Percentiles rank a stretch among this genome's conserved stretches.
These are phyloP conservation scores for Aspergillus japonicus DNA, from an alignment of 2,329 filamentous ascomycete genomes.

Conservation along the genomic window DNA sequence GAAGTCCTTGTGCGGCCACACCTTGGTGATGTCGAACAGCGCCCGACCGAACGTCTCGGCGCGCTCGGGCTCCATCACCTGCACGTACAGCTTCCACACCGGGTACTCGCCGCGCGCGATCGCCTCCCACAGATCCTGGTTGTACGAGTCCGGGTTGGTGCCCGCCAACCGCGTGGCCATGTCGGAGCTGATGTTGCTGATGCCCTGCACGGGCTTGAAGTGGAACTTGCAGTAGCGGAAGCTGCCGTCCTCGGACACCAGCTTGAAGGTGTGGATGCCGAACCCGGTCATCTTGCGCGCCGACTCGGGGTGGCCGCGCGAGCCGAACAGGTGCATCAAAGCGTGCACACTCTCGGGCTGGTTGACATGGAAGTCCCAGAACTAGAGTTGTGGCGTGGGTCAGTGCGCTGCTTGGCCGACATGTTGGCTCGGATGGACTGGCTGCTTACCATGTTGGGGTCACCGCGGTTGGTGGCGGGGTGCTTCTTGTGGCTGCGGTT, in stretches of 20 bases:
- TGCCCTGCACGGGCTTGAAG: constrained; percentile 57
- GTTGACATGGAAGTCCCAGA: constrained; percentile 60
- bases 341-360: constrained; percentile 61
- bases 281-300: constrained; percentile 56
- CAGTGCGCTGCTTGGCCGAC: neutral
- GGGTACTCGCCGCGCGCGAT: constrained; percentile 60
- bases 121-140: constrained; percentile 60
- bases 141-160: constrained; percentile 58
- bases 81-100: constrained; percentile 56
- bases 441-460: constrained; percentile 54
- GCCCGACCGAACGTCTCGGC: constrained; percentile 50
- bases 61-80: constrained; percentile 55
- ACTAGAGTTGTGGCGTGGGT: constrained; percentile 32
- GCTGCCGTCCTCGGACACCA: constrained; percentile 42
- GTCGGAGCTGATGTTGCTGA: constrained; percentile 53
- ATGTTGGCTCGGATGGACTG: too few relatives aligned
- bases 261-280: constrained; percentile 34
- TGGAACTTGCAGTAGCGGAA: constrained; percentile 64
- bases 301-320: constrained; percentile 53
- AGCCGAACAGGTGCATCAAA: constrained; percentile 61
- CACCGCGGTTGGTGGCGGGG: constrained; percentile 63
- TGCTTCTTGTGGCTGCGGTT: constrained; percentile 65
- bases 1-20: constrained; percentile 54
- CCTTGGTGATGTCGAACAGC: constrained; percentile 59
- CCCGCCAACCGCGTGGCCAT: constrained; percentile 53